Percentiles rank a stretch among this genome's conserved stretches.
Conservation (phyloP, 805 yeast genomes). For the Ogataea nonfermentans region DNA sequence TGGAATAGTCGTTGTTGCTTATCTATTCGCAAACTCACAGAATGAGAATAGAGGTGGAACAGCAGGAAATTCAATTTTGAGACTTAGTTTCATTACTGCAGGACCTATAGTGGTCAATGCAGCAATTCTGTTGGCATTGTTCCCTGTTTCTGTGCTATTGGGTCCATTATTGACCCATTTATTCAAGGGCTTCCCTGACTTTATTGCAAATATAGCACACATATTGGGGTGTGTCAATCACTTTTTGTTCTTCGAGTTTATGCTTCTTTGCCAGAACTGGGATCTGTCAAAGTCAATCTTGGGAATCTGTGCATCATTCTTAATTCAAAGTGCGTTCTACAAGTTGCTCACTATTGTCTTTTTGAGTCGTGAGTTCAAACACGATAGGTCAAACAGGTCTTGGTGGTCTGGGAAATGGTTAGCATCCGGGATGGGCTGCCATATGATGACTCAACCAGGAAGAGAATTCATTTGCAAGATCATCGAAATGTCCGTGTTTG, state of each 20-base stretch:
- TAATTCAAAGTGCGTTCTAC: constrained; percentile 58
- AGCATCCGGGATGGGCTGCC: constrained; percentile 60
- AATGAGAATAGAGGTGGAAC: constrained; percentile 37
- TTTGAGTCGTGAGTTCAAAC: constrained; percentile 61
- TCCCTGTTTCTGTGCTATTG: constrained; percentile 42
- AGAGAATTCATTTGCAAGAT: constrained; percentile 64
- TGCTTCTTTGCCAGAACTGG: constrained; percentile 71
- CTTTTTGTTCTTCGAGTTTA: constrained; percentile 53
- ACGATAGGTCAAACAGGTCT: constrained; percentile 59
- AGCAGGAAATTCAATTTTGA: constrained; percentile 41
- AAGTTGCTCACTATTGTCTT: constrained; percentile 47
- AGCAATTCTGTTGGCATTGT: constrained; percentile 38
- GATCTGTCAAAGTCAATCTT: constrained; percentile 56
- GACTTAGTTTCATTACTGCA: constrained; percentile 44
- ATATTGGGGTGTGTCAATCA: constrained; percentile 50
- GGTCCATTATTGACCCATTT: constrained; percentile 52
- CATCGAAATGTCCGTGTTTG: constrained; percentile 65
- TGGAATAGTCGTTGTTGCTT: constrained; percentile 42
- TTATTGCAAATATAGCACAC: constrained; percentile 58
- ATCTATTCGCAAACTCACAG: constrained; percentile 53
- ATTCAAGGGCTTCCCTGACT: constrained; percentile 45
- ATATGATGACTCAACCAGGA: constrained; percentile 57
- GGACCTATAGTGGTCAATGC: constrained; percentile 49
- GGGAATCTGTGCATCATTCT: constrained; percentile 56
- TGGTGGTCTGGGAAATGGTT: constrained; percentile 84